Conservation (phyloP, 2,329 filamentous ascomycete species). For the Cercospora sojina region DNA sequence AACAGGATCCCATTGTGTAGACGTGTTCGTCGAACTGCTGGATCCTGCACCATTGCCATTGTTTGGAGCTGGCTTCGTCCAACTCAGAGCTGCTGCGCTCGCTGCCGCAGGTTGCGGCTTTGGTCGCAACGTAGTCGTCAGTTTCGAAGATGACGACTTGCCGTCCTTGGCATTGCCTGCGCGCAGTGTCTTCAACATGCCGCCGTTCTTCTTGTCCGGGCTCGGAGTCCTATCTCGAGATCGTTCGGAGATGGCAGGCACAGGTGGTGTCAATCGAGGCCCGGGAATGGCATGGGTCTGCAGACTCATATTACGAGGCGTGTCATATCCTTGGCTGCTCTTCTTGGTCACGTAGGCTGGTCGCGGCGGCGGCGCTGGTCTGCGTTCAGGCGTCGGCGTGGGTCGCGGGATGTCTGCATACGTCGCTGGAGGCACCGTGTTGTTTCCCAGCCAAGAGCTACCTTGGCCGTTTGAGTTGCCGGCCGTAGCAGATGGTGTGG, state of each 20-base stretch:
- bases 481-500: constrained; percentile 14
- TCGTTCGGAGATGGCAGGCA: constrained; percentile 10
- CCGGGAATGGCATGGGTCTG: constrained; percentile 19
- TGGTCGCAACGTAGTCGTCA: constrained; percentile 46
- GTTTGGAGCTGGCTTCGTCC: constrained; percentile 40
- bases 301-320: constrained; percentile 31
- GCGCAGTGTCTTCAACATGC: constrained; percentile 50
- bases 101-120: constrained; percentile 57
- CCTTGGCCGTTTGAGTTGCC: constrained; percentile 18
- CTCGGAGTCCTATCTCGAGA: constrained; percentile 57
- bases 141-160: constrained; percentile 42
- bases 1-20: constrained; percentile 38
- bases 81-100: constrained; percentile 64
- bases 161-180: constrained; percentile 33
- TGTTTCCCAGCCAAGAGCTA: constrained; percentile 66
- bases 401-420: constrained; percentile 78
- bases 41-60: constrained; percentile 7
- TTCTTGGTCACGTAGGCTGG: constrained; percentile 50
- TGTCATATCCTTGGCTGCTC: constrained; percentile 43
- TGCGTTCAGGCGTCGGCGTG: constrained; percentile 25
- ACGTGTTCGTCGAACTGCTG: constrained; percentile 9
- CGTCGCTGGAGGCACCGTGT: constrained; percentile 75
- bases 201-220: constrained; percentile 58
- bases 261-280: constrained; percentile 27
- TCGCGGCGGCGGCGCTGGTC: constrained; percentile 41